Evolutionary conservation across 495 filamentous ascomycete species (phyloP).

Genomic region (Penicillium longicatenatum): DNA sequence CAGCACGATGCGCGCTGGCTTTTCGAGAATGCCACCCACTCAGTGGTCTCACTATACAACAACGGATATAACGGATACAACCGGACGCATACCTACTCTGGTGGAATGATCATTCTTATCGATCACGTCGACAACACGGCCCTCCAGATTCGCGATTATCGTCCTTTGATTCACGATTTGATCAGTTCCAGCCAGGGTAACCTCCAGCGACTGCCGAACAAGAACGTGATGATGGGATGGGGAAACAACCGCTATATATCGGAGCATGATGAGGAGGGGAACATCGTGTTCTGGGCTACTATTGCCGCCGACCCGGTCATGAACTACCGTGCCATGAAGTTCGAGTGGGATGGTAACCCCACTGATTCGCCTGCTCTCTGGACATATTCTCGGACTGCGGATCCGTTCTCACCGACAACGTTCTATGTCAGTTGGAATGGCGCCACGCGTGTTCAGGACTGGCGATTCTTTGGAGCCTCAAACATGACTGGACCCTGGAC

Average conservation of each 20-base stretch:
- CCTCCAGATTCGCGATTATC: constrained; percentile 44
- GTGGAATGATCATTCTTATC: constrained; percentile 60
- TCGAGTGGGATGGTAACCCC: constrained; percentile 47
- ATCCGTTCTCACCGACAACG: constrained; percentile 32
- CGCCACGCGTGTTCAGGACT: constrained; percentile 43
- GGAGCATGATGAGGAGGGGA: constrained; percentile 58
- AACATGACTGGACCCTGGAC: constrained; percentile 36
- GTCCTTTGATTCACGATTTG: constrained; percentile 43
- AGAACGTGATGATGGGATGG: constrained; percentile 62
- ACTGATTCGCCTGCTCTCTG: constrained; percentile 48
- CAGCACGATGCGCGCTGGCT: constrained; percentile 65
- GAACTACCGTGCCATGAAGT: constrained; percentile 50
- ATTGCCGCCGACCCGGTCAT: constrained; percentile 39
- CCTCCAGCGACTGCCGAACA: constrained; percentile 56
- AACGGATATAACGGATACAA: constrained; percentile 56
- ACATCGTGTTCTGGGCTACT: constrained; percentile 50
- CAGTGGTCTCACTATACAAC: constrained; percentile 57
- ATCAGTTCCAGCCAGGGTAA: constrained; percentile 63
- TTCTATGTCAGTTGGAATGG: constrained; percentile 55
- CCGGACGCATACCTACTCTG: constrained; percentile 48
- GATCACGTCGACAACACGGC: constrained; percentile 56
- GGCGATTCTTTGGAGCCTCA: constrained; percentile 43
- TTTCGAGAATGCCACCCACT: constrained; percentile 51
- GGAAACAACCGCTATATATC: constrained; percentile 60
- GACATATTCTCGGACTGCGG: constrained; percentile 38